Evolutionary conservation across 768 basidiomycete genomes (phyloP), one percentile per base, ranked within the genome.

Genomic region (Psilocybe tampanensis): DNA sequence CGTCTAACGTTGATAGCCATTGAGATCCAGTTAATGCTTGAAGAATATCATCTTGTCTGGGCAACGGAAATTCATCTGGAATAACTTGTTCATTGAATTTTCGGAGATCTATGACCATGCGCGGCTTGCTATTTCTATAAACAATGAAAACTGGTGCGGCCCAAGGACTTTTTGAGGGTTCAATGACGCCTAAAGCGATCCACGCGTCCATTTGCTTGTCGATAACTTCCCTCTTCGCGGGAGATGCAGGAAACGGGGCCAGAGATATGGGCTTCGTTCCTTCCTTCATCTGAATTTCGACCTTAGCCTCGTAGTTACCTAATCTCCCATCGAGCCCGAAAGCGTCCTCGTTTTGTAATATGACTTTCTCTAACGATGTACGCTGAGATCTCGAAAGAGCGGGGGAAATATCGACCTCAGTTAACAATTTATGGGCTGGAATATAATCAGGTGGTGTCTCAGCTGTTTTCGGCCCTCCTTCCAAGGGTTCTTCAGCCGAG

Each of bases 131-230:
- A 36, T 77, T 76, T 0, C 71, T 55, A 52, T 76, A 79, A 0
- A 72, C 72, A 3, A 78, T 72, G 8, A 72, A 58, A 1, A 67
- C 66, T 0, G 70, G 72, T 0, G 64, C 65, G 0, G 53, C 70
- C 71, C 72, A 81, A 0, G 75, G 77, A 54, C 76, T 77, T 2
- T 54, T 52, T 0, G 76, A 78, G 0, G 69, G 70, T 52, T 80
- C 75, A 11, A 80, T 77, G 0, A 80, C 72, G 1, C 66, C 75
- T 1, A 64, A 50, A 17, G 67, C 52, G 3, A 78, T 58, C 75
- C 75, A 79, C 0, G 62, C 42, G 15, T 67, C 53, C 11, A 73
- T 44, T 36, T 62, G 58, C 19, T 62, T 50, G 11, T 55, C 53
- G 2, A 57, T 72, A 1, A 74, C 66, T 50, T 68, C 60, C 19